phyloP scores from a whole-genome alignment of 305 asterid genomes.

The Petunia hybrid region DNA sequence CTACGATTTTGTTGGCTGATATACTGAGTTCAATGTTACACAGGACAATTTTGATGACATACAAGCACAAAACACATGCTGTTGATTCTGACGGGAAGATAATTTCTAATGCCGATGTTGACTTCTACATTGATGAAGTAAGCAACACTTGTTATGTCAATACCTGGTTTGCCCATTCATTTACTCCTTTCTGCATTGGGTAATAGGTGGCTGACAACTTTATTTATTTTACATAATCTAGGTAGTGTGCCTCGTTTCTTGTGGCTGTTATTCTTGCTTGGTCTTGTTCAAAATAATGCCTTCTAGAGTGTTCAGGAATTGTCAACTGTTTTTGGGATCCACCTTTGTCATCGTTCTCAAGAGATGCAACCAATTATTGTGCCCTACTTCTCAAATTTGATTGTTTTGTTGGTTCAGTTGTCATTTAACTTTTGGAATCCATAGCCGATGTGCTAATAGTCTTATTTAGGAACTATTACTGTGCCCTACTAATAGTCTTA shows the following conservation, averaged over 20 bases:
- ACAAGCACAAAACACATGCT: constrained; percentile 94
- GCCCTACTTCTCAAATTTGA: neutral
- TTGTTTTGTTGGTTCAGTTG: neutral
- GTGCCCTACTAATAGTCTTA: too few species aligned
- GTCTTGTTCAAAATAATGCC: neutral
- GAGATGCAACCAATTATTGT: neutral
- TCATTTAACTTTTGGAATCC: neutral
- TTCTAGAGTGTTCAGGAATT: neutral
- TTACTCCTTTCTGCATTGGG: neutral
- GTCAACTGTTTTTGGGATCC: neutral
- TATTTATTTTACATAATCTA: neutral
- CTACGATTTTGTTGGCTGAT: neutral
- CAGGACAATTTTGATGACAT: constrained; percentile 92
- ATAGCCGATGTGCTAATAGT: neutral
- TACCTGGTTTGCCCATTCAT: neutral
- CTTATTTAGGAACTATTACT: too few species aligned
- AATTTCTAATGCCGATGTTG: constrained; percentile 78
- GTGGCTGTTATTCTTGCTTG: too few species aligned
- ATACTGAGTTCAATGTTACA: constrained; percentile 10
- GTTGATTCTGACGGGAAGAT: constrained; percentile 78
- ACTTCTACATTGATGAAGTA: constrained; percentile 87
- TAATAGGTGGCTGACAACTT: neutral
- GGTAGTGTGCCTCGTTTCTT: neutral
- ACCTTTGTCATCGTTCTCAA: neutral
- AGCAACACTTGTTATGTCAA: constrained; percentile 39